Evolutionary conservation across 1,284 basidiomycete genomes (phyloP), one percentile per base, ranked within the genome.

Genomic region (Sanghuangporus weigelae): DNA sequence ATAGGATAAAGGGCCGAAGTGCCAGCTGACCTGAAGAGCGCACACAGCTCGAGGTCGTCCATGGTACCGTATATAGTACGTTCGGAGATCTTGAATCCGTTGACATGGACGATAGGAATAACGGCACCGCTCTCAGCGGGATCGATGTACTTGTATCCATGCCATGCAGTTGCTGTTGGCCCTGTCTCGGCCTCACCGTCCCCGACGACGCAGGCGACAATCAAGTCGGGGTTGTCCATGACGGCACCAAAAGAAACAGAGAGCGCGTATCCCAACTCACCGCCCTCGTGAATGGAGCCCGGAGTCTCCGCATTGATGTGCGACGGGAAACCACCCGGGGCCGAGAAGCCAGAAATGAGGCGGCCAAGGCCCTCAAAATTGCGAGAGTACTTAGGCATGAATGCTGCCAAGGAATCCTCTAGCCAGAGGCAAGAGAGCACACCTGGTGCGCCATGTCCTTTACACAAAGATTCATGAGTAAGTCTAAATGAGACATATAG

Each of bases 71-170:
- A 89, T 66, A 96, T 89, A 19, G 94, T 95, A 36, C 92, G 83
- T 71, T 95, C 91, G 4, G 89, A 91, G 66, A 96, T 95, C 80
- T 94, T 89, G 81, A 89, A 91, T 16, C 87, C 85, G 68, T 95
- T 95, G 64, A 90, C 83, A 71, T 95, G 92, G 1, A 96, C 80
- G 68, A 96, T 91, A 21, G 93, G 94, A 26, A 96, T 77, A 14
- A 96, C 92, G 0, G 93, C 93, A 23, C 94, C 93, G 7, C 87
- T 90, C 75, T 94, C 92, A n/a, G 82, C 84, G n/a, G 94, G 93
- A 72, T 96, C 92, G 71, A 96, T 84, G 73, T 89, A 96, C 78
- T 92, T 95, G 84, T 84, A 89, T 1, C 81, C 87, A 71, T 93
- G 90, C 90, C 91, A 94, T 0, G 90, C 89, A 7, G 88, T 82